Evolutionary conservation across 139 green algal genomes (phyloP).

Genomic region (Micractinium sp.): DNA sequence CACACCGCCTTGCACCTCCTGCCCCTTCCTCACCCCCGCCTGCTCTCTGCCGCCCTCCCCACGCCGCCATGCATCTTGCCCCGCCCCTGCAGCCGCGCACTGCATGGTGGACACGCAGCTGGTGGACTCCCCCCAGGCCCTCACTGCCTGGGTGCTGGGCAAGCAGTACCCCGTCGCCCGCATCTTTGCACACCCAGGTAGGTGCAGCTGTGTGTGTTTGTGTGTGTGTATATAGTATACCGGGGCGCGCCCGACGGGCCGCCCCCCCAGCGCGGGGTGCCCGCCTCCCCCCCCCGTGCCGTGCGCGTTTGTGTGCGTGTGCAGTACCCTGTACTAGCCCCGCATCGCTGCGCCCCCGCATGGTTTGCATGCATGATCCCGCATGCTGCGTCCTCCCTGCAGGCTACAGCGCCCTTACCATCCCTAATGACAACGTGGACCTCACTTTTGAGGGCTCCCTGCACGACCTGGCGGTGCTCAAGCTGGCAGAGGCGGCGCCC

Average conservation of each 20-base stretch:
- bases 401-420: constrained; percentile 3
- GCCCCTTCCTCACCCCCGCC: not conserved
- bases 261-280: no score
- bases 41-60: no score
- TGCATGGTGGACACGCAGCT: constrained; percentile 16
- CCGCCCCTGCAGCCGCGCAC: constrained; percentile 4
- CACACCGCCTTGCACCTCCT: no score
- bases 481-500: not conserved
- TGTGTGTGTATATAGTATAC: no score
- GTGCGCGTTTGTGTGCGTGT: no score
- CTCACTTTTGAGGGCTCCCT: constrained; percentile 1
- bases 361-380: no score
- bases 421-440: constrained; percentile 7
- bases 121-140: not conserved
- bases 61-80: no score
- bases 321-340: no score
- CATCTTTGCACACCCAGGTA: constrained; percentile 13
- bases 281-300: no score
- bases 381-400: not conserved
- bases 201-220: no score
- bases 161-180: not conserved
- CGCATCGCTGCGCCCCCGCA: no score
- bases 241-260: no score
- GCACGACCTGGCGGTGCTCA: not conserved
- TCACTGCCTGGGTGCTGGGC: not conserved